Evolutionary conservation across 108 stramenopile genomes (phyloP).

Genomic region (Pseudonitzschia pungens): DNA sequence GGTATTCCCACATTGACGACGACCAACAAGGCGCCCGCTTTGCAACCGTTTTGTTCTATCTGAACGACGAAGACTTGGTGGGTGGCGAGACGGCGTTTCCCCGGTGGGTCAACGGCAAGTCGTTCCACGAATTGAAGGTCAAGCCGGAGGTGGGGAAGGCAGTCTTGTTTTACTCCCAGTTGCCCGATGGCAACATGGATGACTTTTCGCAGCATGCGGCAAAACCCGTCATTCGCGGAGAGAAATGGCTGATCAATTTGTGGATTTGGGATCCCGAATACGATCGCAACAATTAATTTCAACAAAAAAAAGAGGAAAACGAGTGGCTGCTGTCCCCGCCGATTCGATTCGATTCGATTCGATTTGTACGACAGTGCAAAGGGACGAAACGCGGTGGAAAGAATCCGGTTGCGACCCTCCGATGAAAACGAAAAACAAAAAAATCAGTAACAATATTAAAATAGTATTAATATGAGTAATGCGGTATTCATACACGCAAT

Average conservation of each 20-base stretch:
- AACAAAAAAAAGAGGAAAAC: background rate
- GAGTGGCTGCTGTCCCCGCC: too few species aligned
- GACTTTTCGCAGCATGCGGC: conserved; percentile 81
- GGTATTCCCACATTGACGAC: conserved; percentile 47
- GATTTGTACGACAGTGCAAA: too few species aligned
- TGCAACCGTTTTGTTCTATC: conserved; percentile 82
- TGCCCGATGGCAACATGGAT: conserved; percentile 85
- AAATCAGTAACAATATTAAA: too few species aligned
- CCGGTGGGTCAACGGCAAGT: conserved; percentile 78
- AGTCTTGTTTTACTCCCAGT: conserved; percentile 72
- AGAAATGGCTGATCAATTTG: conserved; percentile 78
- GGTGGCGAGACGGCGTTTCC: conserved; percentile 85
- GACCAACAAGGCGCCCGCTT: conserved; percentile 62
- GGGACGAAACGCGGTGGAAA: too few species aligned
- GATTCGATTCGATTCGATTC: too few species aligned
- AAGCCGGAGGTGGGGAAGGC: conserved; percentile 68
- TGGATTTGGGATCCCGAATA: conserved; percentile 59
- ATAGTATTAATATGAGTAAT: too few species aligned
- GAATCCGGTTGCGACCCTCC: too few species aligned
- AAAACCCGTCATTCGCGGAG: conserved; percentile 63
- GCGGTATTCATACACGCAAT: too few species aligned
- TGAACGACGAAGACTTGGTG: conserved; percentile 61
- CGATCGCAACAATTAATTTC: background rate
- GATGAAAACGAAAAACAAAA: too few species aligned
- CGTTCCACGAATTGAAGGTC: conserved; percentile 52